Base-by-base conservation (phyloP, 345 rosid species). In the Anacardium occidentale region DNA sequence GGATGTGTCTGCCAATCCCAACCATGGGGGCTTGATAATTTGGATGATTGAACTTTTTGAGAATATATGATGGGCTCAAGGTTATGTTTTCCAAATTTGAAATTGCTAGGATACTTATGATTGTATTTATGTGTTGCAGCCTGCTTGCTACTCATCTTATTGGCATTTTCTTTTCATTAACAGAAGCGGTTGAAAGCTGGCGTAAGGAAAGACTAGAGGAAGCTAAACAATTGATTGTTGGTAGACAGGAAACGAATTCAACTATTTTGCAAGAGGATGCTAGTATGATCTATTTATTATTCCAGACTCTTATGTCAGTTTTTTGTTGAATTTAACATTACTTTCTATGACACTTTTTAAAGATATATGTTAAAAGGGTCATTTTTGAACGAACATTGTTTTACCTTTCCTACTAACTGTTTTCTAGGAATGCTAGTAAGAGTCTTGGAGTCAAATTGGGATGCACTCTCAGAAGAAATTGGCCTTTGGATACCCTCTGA, bases 161-260 rank as follows among this genome's bases (percentile, higher is more conserved):
- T 75, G 72, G 2, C 55, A 52, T 75, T 76, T 73, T 76, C 56
- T 77, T 62, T 52, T 76, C 81, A 74, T 64, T 29, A 78, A 83
- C 88, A 92, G 98, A 92, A 75, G 87, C 85, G n/a, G 86, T 95
- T 77, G 99, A 92, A 85, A 83, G 69, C 67, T 95, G 99, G 99
- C 96, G 96, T 63, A 85, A 50, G 76, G 91, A 89, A 84, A 95
- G 91, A 77, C 76, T 95, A 40, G 74, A 73, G 78, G 94, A 89
- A 82, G 90, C 83, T 56, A 88, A 85, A 77, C 83, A 64, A 71
- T 77, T 86, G 69, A 81, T 76, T 64, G 62, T 47, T 70, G 88
- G 79, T 78, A 76, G 78, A 58, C 76, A 69, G 52, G 85, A 83
- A 48, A 72, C 66, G 52, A 87, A 83, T 64, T 87, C 94, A 68